phyloP scores from a whole-genome alignment of 2,329 filamentous ascomycete genomes.

The Fusarium coicis region DNA sequence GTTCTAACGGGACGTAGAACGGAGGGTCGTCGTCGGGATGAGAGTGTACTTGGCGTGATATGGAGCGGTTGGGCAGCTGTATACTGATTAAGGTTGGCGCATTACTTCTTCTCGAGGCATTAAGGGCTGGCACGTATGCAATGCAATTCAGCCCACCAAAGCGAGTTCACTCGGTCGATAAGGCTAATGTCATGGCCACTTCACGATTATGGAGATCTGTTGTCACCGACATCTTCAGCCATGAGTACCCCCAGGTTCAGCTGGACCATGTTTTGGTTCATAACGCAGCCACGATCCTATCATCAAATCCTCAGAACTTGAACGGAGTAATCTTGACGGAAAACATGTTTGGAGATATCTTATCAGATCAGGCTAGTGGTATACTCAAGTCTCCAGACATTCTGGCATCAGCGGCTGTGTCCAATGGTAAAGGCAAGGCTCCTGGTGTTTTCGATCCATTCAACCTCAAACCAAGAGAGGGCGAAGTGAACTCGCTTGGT shows the following conservation, averaged over 20 bases:
- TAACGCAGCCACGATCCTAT: constrained; percentile 34
- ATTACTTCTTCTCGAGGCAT: no score
- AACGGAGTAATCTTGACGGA: constrained; percentile 42
- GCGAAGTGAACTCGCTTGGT: constrained; percentile 4
- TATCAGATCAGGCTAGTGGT: constrained; percentile 39
- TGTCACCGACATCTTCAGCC: constrained; percentile 21
- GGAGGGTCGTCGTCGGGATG: no score
- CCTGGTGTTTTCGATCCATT: constrained; percentile 28
- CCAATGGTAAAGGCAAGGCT: not conserved
- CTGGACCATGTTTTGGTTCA: constrained; percentile 39
- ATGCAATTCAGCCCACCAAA: constrained; percentile 64
- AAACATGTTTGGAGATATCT: constrained; percentile 44
- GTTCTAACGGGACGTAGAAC: no score
- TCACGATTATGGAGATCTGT: constrained; percentile 38
- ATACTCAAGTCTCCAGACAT: constrained; percentile 23
- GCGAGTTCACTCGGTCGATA: constrained; percentile 50
- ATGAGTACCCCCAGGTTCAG: constrained; percentile 33
- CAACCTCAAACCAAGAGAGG: constrained; percentile 8
- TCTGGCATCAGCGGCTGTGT: constrained; percentile 16
- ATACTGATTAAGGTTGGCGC: no score
- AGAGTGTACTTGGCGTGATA: no score
- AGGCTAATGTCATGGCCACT: constrained; percentile 42
- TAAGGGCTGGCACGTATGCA: not conserved
- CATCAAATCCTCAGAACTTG: constrained; percentile 24
- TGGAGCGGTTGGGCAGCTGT: no score